These are phyloP conservation scores for Meyerozyma athensensis DNA, from an alignment of 1,139 yeast genomes.

Conservation along the genomic window DNA sequence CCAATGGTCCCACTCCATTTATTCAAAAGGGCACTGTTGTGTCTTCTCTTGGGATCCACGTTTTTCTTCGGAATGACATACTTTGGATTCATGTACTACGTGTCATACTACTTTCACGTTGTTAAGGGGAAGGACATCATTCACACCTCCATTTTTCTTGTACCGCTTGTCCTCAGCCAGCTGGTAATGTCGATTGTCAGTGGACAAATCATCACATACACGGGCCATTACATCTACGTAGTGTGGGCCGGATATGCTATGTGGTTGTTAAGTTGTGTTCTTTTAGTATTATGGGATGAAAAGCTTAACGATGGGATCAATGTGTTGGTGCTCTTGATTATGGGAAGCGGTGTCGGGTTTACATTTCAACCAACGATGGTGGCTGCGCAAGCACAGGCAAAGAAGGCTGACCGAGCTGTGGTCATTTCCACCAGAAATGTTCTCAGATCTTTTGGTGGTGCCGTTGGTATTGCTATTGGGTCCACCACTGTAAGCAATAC, in stretches of 20 bases:
- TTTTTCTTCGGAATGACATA: slow-evolving; percentile 48
- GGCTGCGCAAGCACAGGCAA: slow-evolving; percentile 51
- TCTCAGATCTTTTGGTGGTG: slow-evolving; percentile 51
- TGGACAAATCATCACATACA: slow-evolving; percentile 39
- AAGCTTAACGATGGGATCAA: slow-evolving; percentile 27
- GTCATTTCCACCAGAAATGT: slow-evolving; percentile 52
- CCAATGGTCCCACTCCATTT: slow-evolving; percentile 55
- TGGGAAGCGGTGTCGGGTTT: slow-evolving; percentile 49
- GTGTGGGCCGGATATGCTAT: slow-evolving; percentile 37
- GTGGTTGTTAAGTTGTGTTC: slow-evolving; percentile 40
- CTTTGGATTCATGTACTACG: slow-evolving; percentile 39
- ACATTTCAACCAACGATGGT: slow-evolving; percentile 55
- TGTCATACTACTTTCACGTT: slow-evolving; percentile 49
- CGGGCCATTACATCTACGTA: slow-evolving; percentile 40
- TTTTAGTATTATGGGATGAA: slow-evolving; percentile 32
- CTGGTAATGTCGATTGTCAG: slow-evolving; percentile 34
- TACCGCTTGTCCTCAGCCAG: slow-evolving; percentile 42
- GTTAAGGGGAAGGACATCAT: slow-evolving; percentile 38
- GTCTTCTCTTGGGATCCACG: slow-evolving; percentile 38
- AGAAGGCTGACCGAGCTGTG: slow-evolving; percentile 49
- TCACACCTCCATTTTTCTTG: slow-evolving; percentile 33
- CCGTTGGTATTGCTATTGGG: slow-evolving; percentile 46
- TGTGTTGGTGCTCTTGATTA: slow-evolving; percentile 31
- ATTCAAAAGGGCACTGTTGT: slow-evolving; percentile 35
- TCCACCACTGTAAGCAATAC: slow-evolving; percentile 40